These are phyloP conservation scores for Alternaria sp. DNA, from an alignment of 2,329 filamentous ascomycete species.

Conservation along the genomic window DNA sequence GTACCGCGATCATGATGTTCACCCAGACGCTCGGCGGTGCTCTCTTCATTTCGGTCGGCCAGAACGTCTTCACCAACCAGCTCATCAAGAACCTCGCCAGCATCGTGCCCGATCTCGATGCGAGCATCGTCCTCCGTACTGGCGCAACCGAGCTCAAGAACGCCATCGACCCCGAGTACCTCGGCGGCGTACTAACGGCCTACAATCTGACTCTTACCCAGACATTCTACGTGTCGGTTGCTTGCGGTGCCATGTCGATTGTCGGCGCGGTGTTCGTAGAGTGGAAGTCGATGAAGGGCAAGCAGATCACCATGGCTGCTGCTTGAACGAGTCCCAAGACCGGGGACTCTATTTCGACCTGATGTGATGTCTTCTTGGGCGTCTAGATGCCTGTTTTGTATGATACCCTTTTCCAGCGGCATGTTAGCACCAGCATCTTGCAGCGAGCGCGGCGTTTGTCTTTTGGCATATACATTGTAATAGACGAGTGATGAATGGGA, in stretches of 20 bases:
- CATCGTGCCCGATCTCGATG: slow-evolving; percentile 50
- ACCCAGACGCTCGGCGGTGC: slow-evolving; percentile 56
- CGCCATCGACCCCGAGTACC: slow-evolving; percentile 51
- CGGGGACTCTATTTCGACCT: neutral
- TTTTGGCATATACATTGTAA: slow-evolving; percentile 6
- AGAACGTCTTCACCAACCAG: slow-evolving; percentile 59
- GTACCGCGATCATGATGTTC: slow-evolving; percentile 58
- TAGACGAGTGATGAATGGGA: neutral
- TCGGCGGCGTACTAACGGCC: slow-evolving; percentile 62
- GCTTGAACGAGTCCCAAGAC: slow-evolving; percentile 19
- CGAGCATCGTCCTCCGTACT: slow-evolving; percentile 51
- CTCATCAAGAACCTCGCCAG: slow-evolving; percentile 51
- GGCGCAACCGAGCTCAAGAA: slow-evolving; percentile 66
- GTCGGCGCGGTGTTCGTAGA: slow-evolving; percentile 64
- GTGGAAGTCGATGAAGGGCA: slow-evolving; percentile 71
- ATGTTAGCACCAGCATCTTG: slow-evolving; percentile 4
- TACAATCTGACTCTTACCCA: slow-evolving; percentile 68
- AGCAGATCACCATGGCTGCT: slow-evolving; percentile 50
- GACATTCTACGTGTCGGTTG: slow-evolving; percentile 66
- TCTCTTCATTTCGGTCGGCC: slow-evolving; percentile 56
- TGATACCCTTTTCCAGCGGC: slow-evolving; percentile 8
- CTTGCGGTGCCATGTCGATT: slow-evolving; percentile 60
- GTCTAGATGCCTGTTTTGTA: neutral
- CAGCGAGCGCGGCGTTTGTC: slow-evolving; percentile 9
- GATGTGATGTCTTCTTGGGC: neutral